These are phyloP conservation scores for Tripterygium wilfordii DNA, from an alignment of 177 flowering plant genomes.

Conservation along the genomic window DNA sequence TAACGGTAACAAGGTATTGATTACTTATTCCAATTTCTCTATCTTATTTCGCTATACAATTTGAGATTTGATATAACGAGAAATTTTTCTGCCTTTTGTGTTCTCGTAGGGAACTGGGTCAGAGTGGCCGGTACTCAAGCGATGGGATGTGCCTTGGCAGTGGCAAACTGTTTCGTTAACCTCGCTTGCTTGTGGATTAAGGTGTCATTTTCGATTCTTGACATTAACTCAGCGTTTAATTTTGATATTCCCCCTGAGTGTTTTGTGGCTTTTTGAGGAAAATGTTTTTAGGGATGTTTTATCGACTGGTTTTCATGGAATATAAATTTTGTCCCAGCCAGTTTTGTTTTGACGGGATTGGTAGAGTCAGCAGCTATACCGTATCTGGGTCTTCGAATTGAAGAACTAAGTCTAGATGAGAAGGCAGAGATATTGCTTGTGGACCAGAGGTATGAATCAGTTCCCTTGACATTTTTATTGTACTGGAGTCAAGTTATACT, in stretches of 20 bases:
- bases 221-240: not conserved
- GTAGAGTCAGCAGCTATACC: constrained; percentile 60
- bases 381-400: constrained; percentile 50
- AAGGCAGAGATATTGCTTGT: constrained; percentile 79
- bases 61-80: not conserved
- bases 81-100: not conserved
- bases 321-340: constrained; percentile 54
- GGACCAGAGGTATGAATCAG: constrained; percentile 63
- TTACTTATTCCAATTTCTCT: not conserved
- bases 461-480: too few relatives aligned
- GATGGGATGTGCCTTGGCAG: constrained; percentile 97
- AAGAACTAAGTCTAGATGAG: constrained; percentile 70
- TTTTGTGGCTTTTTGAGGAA: not conserved
- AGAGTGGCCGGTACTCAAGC: constrained; percentile 56
- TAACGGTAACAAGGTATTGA: constrained; percentile 19
- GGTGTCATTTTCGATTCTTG: constrained; percentile 35
- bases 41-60: not conserved
- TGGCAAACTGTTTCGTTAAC: constrained; percentile 80
- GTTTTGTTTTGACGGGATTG: constrained; percentile 97
- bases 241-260: not conserved
- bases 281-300: not conserved
- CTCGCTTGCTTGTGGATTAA: constrained; percentile 76
- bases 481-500: too few relatives aligned
- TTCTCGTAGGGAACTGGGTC: constrained; percentile 29
- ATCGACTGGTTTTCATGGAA: not conserved